Evolutionary conservation across 1,284 basidiomycete species (phyloP), one percentile per base, ranked within the genome.

Genomic region (Papiliotrema fonsecae): DNA sequence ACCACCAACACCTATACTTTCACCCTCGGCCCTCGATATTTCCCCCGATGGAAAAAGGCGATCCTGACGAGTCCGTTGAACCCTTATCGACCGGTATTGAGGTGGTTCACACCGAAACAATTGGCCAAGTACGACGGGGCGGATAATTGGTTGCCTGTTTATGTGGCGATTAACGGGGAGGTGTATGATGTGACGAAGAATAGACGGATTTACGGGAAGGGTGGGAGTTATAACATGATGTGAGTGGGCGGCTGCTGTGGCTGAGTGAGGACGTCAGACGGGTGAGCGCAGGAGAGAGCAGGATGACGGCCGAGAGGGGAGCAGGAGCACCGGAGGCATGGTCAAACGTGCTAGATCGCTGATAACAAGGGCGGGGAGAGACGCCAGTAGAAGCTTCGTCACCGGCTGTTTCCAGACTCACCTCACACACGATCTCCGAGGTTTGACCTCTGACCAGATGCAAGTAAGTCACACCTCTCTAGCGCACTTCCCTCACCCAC

Each of bases 341-440:
- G 22, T 37, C 40, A 22, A 11, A 25, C 24, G 19, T n/a, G 7
- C 6, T 35, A 18, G 19, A 19, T 16, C 10, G 21, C 45, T 52
- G 47, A 50, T 28, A 11, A n/a, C 14, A 64, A 91, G 89, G 77
- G 84, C 88, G 48, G 92, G 92, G 9, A 75, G 79, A 48, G 92
- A 97, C 69, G 90, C 88, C 13, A 87, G 88, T 26, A 77, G 92
- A 58, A 86, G 91, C 0, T 97, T 88, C 73, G 87, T 82, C 28
- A 97, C 93, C 1, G 91, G 91, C 5, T 97, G 92, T 72, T 96
- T 97, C 77, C 78, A 84, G 63, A 73, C 70, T 6, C 92, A 97
- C 73, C 80, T 83, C 40, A 97, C 91, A 32, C 86, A 96, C 74
- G 92, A 97, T 74, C 75, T 86, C 51, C 82, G 92, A 53, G 93